phyloP scores from a whole-genome alignment of 495 filamentous ascomycete species.

The Halenospora varia region DNA sequence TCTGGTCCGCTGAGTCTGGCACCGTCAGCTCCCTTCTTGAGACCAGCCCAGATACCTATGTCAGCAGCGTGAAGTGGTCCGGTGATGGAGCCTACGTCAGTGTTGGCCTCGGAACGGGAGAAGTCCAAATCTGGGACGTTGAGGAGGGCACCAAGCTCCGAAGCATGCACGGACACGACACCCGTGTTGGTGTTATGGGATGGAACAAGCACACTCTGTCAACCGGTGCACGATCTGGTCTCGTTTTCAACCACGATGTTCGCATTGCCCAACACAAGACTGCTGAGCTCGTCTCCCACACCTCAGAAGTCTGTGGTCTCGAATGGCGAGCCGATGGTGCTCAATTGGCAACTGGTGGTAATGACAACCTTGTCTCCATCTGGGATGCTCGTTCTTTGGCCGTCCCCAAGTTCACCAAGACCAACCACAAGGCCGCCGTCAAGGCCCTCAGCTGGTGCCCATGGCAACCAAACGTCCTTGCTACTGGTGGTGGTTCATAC shows the following conservation, averaged over 20 bases:
- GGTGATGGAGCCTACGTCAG: constrained; percentile 95
- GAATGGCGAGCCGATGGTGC: constrained; percentile 96
- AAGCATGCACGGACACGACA: constrained; percentile 97
- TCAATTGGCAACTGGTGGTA: constrained; percentile 94
- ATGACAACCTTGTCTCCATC: constrained; percentile 97
- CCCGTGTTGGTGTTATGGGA: constrained; percentile 94
- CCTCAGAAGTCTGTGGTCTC: constrained; percentile 94
- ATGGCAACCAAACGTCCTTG: constrained; percentile 95
- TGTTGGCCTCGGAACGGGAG: constrained; percentile 89
- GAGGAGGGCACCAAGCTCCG: constrained; percentile 92
- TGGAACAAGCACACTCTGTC: constrained; percentile 98
- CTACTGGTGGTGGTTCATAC: constrained; percentile 93
- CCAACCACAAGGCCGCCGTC: constrained; percentile 96
- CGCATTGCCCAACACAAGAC: constrained; percentile 97
- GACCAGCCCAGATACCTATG: constrained; percentile 83
- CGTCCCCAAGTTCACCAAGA: constrained; percentile 98
- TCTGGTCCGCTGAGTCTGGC: constrained; percentile 97
- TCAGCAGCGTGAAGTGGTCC: constrained; percentile 98
- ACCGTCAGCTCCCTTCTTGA: constrained; percentile 83
- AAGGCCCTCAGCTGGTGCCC: constrained; percentile 99
- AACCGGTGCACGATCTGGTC: constrained; percentile 86
- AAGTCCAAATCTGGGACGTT: constrained; percentile 99
- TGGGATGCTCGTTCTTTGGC: constrained; percentile 93
- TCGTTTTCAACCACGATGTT: constrained; percentile 99
- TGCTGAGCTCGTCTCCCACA: constrained; percentile 93